phyloP scores from a whole-genome alignment of 768 basidiomycete genomes.

The Brasilioporus rufonigricans region DNA sequence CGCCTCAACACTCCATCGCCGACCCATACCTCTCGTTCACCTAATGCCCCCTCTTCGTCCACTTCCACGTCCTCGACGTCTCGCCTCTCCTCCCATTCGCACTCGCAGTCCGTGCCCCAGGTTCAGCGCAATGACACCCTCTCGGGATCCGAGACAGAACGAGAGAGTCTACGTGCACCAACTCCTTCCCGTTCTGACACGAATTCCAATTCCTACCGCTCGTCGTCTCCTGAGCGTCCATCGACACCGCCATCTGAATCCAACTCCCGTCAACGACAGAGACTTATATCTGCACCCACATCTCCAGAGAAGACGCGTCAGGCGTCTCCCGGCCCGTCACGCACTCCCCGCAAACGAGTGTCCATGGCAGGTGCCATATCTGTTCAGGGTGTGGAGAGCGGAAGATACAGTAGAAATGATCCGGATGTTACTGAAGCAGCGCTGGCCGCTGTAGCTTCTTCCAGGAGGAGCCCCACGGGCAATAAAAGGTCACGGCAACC shows the following conservation, averaged over 20 bases:
- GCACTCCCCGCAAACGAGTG: slow-evolving; percentile 42
- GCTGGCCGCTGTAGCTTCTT: slow-evolving; percentile 57
- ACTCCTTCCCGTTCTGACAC: slow-evolving; percentile 32
- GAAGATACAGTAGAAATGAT: slow-evolving; percentile 21
- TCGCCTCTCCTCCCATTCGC: slow-evolving; percentile 34
- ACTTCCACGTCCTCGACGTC: slow-evolving; percentile 36
- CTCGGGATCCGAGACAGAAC: slow-evolving; percentile 83
- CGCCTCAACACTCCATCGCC: slow-evolving; percentile 60
- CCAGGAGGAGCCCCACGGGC: slow-evolving; percentile 49
- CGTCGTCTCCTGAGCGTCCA: slow-evolving; percentile 39
- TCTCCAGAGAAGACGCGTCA: slow-evolving; percentile 41
- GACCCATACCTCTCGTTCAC: slow-evolving; percentile 38
- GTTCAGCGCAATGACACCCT: slow-evolving; percentile 36
- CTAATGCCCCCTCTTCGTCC: slow-evolving; percentile 32
- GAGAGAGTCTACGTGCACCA: slow-evolving; percentile 48
- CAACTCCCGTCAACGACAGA: slow-evolving; percentile 32
- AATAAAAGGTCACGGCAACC: slow-evolving; percentile 46
- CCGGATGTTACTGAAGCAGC: slow-evolving; percentile 54
- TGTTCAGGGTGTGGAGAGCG: slow-evolving; percentile 22
- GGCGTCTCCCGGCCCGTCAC: slow-evolving; percentile 40
- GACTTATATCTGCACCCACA: slow-evolving; percentile 48
- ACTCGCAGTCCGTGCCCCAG: slow-evolving; percentile 27
- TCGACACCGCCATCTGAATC: slow-evolving; percentile 36
- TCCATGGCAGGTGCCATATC: slow-evolving; percentile 37
- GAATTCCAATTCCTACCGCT: slow-evolving; percentile 30